phyloP scores from a whole-genome alignment of 192 early-diverging fungal genomes.

The Backusella macrospora region DNA sequence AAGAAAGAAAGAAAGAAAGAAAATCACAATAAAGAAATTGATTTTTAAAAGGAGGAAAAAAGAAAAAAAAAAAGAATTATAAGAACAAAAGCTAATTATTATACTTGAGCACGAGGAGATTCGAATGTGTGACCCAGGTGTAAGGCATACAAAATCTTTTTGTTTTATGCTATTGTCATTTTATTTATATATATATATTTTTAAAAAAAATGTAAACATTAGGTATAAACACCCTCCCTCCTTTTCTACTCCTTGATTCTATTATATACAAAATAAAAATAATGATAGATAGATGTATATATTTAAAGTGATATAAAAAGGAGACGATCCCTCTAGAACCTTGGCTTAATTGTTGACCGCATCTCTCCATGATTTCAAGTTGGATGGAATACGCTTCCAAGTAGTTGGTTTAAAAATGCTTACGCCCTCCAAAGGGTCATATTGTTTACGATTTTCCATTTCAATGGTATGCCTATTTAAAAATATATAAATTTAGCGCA shows the following conservation, averaged over 20 bases:
- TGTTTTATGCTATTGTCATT: constrained; percentile 5
- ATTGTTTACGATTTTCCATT: constrained; percentile 16
- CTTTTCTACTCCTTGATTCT: constrained; percentile 8
- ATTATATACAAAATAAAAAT: constrained; percentile 8
- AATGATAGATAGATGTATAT: neutral
- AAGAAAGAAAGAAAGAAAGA: neutral
- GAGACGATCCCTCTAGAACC: neutral
- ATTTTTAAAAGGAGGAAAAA: constrained; percentile 9
- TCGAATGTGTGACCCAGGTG: constrained; percentile 5
- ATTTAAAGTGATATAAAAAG: neutral
- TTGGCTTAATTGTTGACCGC: constrained; percentile 29
- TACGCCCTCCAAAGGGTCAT: constrained; percentile 33
- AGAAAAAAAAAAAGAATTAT: neutral
- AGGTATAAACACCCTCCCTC: neutral
- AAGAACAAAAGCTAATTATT: neutral
- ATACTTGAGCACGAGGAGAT: constrained; percentile 9
- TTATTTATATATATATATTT: neutral
- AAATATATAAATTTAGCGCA: neutral
- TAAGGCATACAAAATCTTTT: neutral
- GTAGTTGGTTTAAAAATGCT: constrained; percentile 36
- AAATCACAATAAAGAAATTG: no score
- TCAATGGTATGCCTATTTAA: constrained; percentile 34
- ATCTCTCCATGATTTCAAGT: constrained; percentile 33
- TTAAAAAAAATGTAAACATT: neutral
- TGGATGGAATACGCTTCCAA: constrained; percentile 35